Evolutionary conservation across 225 moss, liverwort and hornwort genomes (phyloP).

Genomic region (Climacium dendroides): DNA sequence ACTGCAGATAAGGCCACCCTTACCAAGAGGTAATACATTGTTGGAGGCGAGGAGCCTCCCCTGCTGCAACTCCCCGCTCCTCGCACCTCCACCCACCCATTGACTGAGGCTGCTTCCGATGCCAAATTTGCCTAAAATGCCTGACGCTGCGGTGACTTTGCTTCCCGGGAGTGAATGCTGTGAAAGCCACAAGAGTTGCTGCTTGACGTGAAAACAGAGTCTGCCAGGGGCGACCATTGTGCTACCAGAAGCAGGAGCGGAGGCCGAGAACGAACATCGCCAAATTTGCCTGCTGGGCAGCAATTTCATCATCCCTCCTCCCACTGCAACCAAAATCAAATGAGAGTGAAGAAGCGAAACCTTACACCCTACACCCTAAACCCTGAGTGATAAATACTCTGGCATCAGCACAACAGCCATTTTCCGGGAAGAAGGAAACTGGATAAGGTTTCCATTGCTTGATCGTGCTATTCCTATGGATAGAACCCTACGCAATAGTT

Average conservation of each 20-base stretch:
- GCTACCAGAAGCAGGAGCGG: not conserved
- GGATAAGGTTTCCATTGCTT: not conserved
- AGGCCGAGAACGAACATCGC: conserved; percentile 10
- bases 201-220: conserved; percentile 1
- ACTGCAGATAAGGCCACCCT: not conserved
- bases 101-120: not conserved
- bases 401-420: not conserved
- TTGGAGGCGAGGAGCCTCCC: not conserved
- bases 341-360: not conserved
- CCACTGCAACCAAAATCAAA: not conserved
- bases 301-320: conserved; percentile 41
- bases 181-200: not conserved
- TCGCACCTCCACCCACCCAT: conserved; percentile 7
- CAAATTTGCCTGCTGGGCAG: conserved; percentile 20
- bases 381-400: not conserved
- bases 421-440: not conserved
- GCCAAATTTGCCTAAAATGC: not conserved
- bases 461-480: no score
- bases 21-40: not conserved
- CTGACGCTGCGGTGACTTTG: not conserved
- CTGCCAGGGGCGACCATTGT: not conserved
- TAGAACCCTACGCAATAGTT: not conserved
- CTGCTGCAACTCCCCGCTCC: conserved; percentile 2
- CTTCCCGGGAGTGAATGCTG: not conserved
- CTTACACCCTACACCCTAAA: not conserved